Evolutionary conservation across 495 filamentous ascomycete species (phyloP).

Genomic region (Collariella sp.): DNA sequence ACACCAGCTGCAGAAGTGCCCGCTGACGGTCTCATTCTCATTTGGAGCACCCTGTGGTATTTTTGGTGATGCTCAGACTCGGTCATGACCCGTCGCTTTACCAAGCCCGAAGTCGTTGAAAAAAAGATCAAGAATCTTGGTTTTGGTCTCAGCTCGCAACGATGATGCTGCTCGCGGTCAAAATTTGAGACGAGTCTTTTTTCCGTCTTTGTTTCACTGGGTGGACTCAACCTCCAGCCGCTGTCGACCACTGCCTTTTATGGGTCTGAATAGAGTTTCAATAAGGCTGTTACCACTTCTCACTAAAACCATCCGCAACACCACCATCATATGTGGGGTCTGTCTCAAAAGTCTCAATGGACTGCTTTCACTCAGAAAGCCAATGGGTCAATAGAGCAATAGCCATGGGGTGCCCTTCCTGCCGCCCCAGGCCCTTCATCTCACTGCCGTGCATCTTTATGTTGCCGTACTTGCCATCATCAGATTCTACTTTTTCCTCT

Average conservation of each 20-base stretch:
- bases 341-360: slow-evolving; percentile 9
- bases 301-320: slow-evolving; percentile 2
- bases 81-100: neutral
- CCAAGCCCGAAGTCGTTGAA: neutral
- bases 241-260: slow-evolving; percentile 18
- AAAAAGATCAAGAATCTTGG: neutral
- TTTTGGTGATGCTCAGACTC: neutral
- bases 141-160: neutral
- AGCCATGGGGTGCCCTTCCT: neutral
- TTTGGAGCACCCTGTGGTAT: neutral
- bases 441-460: slow-evolving; percentile 2
- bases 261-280: slow-evolving; percentile 32
- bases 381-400: slow-evolving; percentile 9
- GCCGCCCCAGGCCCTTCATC: neutral
- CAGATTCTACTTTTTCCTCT: neutral
- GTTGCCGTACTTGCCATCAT: slow-evolving; percentile 1
- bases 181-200: neutral
- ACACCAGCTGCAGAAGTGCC: neutral
- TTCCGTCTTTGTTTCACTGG: slow-evolving; percentile 14
- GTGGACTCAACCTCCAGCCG: slow-evolving; percentile 2
- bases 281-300: slow-evolving; percentile 18
- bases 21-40: neutral
- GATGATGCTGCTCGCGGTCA: neutral
- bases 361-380: slow-evolving; percentile 1
- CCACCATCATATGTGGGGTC: slow-evolving; percentile 7